A percentile compares a stretch with the other conserved stretches of the same genome.
Evolutionary conservation across 257 asterid species (phyloP).

Genomic region (Verbascum thapsus): DNA sequence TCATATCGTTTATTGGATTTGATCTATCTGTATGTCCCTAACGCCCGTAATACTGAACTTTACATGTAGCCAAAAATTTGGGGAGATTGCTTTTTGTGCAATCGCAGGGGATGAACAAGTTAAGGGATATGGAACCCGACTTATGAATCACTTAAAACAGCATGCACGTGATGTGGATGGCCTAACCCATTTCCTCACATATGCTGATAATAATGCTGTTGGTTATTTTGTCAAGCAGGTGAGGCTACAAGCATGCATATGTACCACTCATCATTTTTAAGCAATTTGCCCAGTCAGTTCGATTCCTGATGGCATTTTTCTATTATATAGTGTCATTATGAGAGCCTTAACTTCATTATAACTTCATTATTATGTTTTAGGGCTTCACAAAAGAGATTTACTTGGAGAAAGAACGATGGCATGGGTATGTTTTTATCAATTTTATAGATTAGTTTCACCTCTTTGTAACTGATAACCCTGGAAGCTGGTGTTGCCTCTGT

Average conservation of each 20-base stretch:
- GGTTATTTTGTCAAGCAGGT: conserved; percentile 99
- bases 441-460: conserved; percentile 23
- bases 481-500: conserved; percentile 18
- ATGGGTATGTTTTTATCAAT: conserved; percentile 64
- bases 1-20: conserved; percentile 5
- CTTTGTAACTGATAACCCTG: conserved; percentile 4
- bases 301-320: conserved; percentile 8
- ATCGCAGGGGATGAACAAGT: conserved; percentile 98
- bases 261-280: conserved; percentile 5
- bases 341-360: conserved; percentile 33
- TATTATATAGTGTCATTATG: conserved; percentile 15
- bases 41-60: conserved; percentile 26
- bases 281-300: conserved; percentile 24
- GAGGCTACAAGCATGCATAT: conserved; percentile 23
- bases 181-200: conserved; percentile 91
- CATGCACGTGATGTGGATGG: conserved; percentile 98
- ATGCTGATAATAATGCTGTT: conserved; percentile 99
- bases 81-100: conserved; percentile 99
- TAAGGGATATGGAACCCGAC: conserved; percentile 96
- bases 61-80: conserved; percentile 82
- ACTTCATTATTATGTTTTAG: conserved; percentile 42
- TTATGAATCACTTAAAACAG: conserved; percentile 96
- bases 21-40: conserved; percentile 13
- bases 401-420: conserved; percentile 96
- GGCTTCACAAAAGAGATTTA: conserved; percentile 96